Conservation (phyloP, 768 basidiomycete genomes). For the Tricholoma sp. region DNA sequence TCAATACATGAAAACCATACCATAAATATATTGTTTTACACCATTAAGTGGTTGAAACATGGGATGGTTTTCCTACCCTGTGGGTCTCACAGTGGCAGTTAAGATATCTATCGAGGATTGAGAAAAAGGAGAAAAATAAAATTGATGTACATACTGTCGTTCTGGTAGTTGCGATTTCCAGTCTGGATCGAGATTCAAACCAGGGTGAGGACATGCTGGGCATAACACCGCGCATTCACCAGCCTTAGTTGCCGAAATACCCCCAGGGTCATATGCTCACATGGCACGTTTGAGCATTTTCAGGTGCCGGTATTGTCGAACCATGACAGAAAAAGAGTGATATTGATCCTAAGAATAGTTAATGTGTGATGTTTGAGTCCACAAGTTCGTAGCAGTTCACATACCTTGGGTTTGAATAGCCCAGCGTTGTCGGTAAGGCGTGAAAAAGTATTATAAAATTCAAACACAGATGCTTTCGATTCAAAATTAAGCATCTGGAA, state of each 20-base stretch:
- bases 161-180: slow-evolving; percentile 17
- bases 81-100: slow-evolving; percentile 8
- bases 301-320: slow-evolving; percentile 19
- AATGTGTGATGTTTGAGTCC: background rate
- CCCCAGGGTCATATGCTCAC: slow-evolving; percentile 18
- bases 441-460: slow-evolving; percentile 21
- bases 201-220: slow-evolving; percentile 30
- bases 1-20: too few relatives aligned
- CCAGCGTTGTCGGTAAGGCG: slow-evolving; percentile 23
- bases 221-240: slow-evolving; percentile 26
- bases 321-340: slow-evolving; percentile 15
- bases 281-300: slow-evolving; percentile 22
- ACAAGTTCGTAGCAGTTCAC: background rate
- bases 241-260: slow-evolving; percentile 11
- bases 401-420: background rate
- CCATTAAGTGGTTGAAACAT: too few relatives aligned
- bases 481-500: slow-evolving; percentile 23
- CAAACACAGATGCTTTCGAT: slow-evolving; percentile 7
- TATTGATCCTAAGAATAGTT: slow-evolving; percentile 14
- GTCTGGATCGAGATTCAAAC: slow-evolving; percentile 21
- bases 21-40: too few relatives aligned
- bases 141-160: slow-evolving; percentile 9
- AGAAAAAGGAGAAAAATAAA: background rate
- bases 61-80: too few relatives aligned
- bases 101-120: slow-evolving; percentile 4